Conservation (phyloP, 108 stramenopile species). For the Discostella pseudostelligera region DNA sequence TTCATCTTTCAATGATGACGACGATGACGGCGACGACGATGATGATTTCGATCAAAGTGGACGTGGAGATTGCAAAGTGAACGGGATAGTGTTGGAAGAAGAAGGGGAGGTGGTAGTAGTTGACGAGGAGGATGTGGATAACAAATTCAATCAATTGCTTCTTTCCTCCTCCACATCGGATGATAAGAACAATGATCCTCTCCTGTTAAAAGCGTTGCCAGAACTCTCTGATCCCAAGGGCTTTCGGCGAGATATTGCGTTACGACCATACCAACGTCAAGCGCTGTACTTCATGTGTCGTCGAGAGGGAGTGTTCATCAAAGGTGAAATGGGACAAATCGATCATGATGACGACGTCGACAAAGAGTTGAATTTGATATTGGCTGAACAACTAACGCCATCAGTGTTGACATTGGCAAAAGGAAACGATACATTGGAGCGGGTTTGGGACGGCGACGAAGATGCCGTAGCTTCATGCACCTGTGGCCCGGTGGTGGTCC, state of each 20-base stretch:
- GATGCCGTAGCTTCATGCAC: constrained; percentile 44
- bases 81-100: not conserved
- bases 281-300: constrained; percentile 81
- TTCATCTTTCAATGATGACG: constrained; percentile 1
- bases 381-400: constrained; percentile 31
- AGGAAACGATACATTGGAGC: not conserved
- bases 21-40: constrained; percentile 5
- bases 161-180: not conserved
- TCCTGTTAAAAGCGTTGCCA: constrained; percentile 13
- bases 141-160: constrained; percentile 29
- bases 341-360: constrained; percentile 26
- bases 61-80: not conserved
- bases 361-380: constrained; percentile 15
- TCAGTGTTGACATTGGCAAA: not conserved
- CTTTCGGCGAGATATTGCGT: constrained; percentile 33
- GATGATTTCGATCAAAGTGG: constrained; percentile 29
- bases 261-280: constrained; percentile 78
- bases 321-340: constrained; percentile 10
- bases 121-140: constrained; percentile 10
- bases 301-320: constrained; percentile 46
- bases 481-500: constrained; percentile 74
- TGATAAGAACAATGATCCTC: not conserved
- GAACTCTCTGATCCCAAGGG: constrained; percentile 59
- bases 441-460: not conserved
- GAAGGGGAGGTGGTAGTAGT: constrained; percentile 25